Conservation (phyloP, 306 rosid species). For the Cicer judaicum region DNA sequence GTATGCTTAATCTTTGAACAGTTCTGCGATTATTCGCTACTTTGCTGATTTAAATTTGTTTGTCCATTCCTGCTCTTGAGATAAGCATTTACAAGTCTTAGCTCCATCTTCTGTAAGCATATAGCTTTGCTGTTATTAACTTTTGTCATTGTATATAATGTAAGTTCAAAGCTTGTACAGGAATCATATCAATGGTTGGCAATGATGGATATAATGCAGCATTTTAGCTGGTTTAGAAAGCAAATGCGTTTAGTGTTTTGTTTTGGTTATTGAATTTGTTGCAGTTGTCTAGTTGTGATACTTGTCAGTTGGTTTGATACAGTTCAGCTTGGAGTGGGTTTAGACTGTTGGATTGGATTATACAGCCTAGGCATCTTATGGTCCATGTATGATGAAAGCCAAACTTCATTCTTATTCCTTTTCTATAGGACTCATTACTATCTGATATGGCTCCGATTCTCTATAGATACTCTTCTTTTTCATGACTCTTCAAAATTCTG, state of each 20-base stretch:
- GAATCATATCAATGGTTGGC: conserved; percentile 33
- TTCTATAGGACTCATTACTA: too few relatives aligned
- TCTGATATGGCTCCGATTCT: too few relatives aligned
- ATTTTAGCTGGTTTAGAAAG: not conserved
- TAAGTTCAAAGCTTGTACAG: conserved; percentile 46
- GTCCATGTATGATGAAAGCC: too few relatives aligned
- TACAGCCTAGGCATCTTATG: too few relatives aligned
- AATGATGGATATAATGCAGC: conserved; percentile 37
- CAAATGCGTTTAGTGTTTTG: not conserved
- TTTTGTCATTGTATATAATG: conserved; percentile 48
- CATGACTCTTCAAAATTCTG: too few relatives aligned
- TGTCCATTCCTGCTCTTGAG: conserved; percentile 18
- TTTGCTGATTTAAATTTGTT: conserved; percentile 38
- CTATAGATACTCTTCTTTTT: too few relatives aligned
- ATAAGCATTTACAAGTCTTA: conserved; percentile 34
- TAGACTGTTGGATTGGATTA: too few relatives aligned
- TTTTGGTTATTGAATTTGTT: too few relatives aligned
- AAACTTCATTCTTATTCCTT: too few relatives aligned
- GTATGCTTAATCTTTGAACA: conserved; percentile 35
- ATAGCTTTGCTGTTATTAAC: conserved; percentile 37
- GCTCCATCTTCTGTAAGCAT: conserved; percentile 27
- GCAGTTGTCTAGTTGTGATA: not conserved
- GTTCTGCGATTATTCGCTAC: conserved; percentile 33
- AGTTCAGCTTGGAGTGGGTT: too few relatives aligned
- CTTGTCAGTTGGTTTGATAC: not conserved